Conservation (phyloP, 306 rosid species). For the Cyamopsis tetragonoloba region DNA sequence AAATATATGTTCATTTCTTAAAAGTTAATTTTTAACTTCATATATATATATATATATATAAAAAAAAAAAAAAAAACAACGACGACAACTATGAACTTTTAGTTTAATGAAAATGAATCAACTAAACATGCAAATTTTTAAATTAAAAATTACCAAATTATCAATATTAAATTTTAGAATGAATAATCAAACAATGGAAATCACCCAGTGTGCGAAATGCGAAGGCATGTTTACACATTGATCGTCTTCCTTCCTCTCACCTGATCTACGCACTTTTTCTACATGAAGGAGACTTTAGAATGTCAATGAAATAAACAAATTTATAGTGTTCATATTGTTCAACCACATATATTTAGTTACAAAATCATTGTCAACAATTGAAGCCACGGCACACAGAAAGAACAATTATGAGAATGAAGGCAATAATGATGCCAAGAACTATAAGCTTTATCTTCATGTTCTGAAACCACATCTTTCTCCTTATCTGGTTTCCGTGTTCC, state of each 20-base stretch:
- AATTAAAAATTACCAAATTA: no score
- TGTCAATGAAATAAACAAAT: constrained; percentile 22
- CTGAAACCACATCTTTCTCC: constrained; percentile 84
- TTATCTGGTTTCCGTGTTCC: constrained; percentile 54
- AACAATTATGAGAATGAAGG: constrained; percentile 68
- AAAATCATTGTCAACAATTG: constrained; percentile 46
- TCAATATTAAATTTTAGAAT: no score
- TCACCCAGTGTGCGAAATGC: not conserved
- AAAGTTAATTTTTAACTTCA: no score
- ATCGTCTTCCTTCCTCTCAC: not conserved
- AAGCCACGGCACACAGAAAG: constrained; percentile 65
- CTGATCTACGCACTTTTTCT: not conserved
- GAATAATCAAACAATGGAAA: no score
- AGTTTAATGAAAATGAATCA: no score
- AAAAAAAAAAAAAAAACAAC: no score
- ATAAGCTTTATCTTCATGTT: constrained; percentile 89
- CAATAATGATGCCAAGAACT: constrained; percentile 59
- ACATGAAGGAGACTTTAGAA: not conserved
- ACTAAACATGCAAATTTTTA: no score
- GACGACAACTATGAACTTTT: no score
- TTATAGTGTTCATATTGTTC: not conserved
- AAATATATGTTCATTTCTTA: no score
- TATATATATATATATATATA: no score
- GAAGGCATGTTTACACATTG: not conserved
- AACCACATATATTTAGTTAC: constrained; percentile 15